Conservation (phyloP, 2,329 filamentous ascomycete species). For the Monosporascus sp. region DNA sequence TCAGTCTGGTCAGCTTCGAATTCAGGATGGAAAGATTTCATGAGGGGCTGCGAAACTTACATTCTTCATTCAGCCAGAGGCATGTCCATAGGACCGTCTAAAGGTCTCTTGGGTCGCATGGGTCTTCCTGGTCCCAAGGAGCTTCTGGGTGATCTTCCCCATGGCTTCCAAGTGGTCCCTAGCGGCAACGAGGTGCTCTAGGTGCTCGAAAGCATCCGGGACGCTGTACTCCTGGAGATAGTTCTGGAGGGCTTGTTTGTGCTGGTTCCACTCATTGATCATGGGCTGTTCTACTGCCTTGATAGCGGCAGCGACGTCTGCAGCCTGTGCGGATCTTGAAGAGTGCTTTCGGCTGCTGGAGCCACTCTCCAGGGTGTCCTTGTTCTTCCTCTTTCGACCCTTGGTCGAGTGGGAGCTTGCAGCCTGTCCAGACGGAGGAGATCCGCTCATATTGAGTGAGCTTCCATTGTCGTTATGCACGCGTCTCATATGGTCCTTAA, state of each 20-base stretch:
- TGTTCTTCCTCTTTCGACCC: conserved; percentile 53
- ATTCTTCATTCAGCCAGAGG: conserved; percentile 30
- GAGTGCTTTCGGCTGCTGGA: conserved; percentile 44
- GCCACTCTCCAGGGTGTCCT: conserved; percentile 37
- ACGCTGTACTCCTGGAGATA: conserved; percentile 46
- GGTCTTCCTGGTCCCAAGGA: conserved; percentile 28
- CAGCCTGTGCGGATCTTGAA: conserved; percentile 32
- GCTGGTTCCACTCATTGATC: conserved; percentile 53
- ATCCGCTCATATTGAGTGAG: conserved; percentile 29
- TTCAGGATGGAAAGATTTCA: no score
- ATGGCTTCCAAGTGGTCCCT: conserved; percentile 46
- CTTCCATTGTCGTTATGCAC: conserved; percentile 66
- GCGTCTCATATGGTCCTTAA: conserved; percentile 94
- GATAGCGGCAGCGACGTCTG: conserved; percentile 25
- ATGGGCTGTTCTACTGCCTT: conserved; percentile 35
- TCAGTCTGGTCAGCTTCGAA: no score
- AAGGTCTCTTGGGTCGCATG: conserved; percentile 25
- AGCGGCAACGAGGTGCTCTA: conserved; percentile 47
- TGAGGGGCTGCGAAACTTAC: conserved; percentile 10
- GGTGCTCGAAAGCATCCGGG: conserved; percentile 46
- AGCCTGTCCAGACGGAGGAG: conserved; percentile 33
- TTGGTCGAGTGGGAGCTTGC: conserved; percentile 32
- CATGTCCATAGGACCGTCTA: conserved; percentile 30
- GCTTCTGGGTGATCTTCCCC: conserved; percentile 42
- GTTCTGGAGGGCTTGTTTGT: conserved; percentile 57